Evolutionary conservation across 345 rosid genomes (phyloP), one percentile per base, ranked within the genome.

Genomic region (Geranium brycei): DNA sequence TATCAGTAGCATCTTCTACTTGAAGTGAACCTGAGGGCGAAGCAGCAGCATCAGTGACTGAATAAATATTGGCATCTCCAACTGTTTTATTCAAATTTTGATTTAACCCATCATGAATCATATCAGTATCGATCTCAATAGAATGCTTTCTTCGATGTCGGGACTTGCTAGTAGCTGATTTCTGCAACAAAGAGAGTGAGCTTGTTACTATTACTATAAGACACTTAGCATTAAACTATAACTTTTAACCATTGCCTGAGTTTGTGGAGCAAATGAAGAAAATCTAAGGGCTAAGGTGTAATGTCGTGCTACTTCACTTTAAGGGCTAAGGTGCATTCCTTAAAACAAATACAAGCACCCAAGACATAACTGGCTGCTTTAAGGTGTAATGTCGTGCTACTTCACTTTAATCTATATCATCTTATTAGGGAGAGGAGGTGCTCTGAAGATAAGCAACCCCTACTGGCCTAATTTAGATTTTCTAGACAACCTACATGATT

Each of bases 91-190:
- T 67, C 66, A 60, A 61, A 66, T 62, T 77, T 59, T 67, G 79
- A 63, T 78, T 75, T 62, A 86, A 71, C 31, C 79, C 95, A 69
- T 74, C 76, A 67, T 76, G 89, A 63, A 85, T 69, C 62, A 79
- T 79, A 30, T 78, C 81, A 55, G 68, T 40, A 31, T 83, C 85
- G 68, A 83, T 70, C 77, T 85, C 92, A 75, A 85, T 70, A 4
- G 87, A 75, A 40, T 73, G 79, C 74, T 87, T 83, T 78, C 88
- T 87, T 66, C 75, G 77, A 62, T 86, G 84, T 59, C 68, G 80
- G 74, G 66, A 77, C 81, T 81, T 90, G 72, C 82, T 79, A 51
- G 73, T 71, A 60, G 77, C 63, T 65, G 76, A 67, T 74, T 74
- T 77, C 96, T 90, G 75, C 41, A 55, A 38, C 23, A 67, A 35